Conservation (phyloP, 345 rosid genomes). For the Syzygium grande region DNA sequence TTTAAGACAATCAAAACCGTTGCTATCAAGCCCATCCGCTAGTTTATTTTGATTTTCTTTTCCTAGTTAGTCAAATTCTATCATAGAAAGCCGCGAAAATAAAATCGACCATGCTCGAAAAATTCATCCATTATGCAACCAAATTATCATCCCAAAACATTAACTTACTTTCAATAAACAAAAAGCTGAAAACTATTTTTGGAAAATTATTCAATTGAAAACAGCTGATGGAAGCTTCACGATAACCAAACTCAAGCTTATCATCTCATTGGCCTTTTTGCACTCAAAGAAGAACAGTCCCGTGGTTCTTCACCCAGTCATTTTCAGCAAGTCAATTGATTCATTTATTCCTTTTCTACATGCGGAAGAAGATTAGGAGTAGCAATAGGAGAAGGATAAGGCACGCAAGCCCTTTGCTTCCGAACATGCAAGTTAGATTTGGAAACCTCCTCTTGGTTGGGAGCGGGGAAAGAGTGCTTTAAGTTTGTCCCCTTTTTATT, state of each 20-base stretch:
- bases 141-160: not conserved
- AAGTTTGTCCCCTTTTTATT: too few species aligned
- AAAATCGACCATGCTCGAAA: not conserved
- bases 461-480: too few species aligned
- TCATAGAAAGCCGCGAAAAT: not conserved
- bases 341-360: too few species aligned
- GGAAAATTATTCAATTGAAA: not conserved
- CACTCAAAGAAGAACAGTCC: not conserved
- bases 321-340: not conserved
- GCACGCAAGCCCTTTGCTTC: too few species aligned
- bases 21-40: not conserved
- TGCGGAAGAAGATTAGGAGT: too few species aligned
- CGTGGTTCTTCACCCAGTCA: not conserved
- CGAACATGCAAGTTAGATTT: too few species aligned
- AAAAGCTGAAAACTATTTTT: not conserved
- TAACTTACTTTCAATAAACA: not conserved
- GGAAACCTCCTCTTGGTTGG: too few species aligned
- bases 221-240: not conserved
- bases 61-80: not conserved
- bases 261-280: not conserved
- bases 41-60: not conserved
- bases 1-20: not conserved
- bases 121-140: not conserved
- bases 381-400: too few species aligned
- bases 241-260: not conserved